Evolutionary conservation across 495 filamentous ascomycete genomes (phyloP), one percentile per base, ranked within the genome.

Genomic region (Lophiotrema nucula): DNA sequence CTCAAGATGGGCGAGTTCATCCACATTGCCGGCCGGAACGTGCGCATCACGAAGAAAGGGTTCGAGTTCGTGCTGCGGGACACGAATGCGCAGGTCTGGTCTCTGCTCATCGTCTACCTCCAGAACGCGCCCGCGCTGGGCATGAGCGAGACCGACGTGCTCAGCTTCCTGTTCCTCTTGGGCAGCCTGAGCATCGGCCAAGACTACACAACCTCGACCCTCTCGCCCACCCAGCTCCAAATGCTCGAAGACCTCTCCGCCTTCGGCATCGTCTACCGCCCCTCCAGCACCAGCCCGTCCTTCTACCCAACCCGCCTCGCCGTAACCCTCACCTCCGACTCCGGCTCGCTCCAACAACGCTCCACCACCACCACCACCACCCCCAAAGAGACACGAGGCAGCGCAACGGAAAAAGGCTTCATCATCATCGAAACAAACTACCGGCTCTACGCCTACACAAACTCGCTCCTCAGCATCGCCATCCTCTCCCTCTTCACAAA

Each of bases 391-490:
- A 27, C 53, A 76, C 27, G 70, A 37, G 76, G 37, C 46, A 16
- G 18, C 59, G 6, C 79, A 35, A 67, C 79, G 13, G 83, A 85
- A 51, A 84, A 85, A 52, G 92, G 92, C 31, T 92, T 91, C 77
- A 89, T 98, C 67, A 88, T 98, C 63, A 80, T 97, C 63, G 93
- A 98, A 78, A 98, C 93, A n/a, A 98, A 98, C 75, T 97, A 97
- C 75, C 88, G 93, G 24, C 73, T 98, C 62, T 98, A 98, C 74
- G 93, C 93, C 26, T 98, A 97, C 75, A 97, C 95, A 4, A 84
- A 83, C 22, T 96, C 90, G 0, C 88, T 89, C 0, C 81, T 98
- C 0, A 91, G 95, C 70, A 97, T 97, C 61, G 88, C 90, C 49
- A 88, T 98, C 45, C 83, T 98, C n/a, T 83, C 85, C 27, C 85